These are phyloP conservation scores for Irpex sp. DNA, from an alignment of 1,284 basidiomycete genomes.

Conservation along the genomic window DNA sequence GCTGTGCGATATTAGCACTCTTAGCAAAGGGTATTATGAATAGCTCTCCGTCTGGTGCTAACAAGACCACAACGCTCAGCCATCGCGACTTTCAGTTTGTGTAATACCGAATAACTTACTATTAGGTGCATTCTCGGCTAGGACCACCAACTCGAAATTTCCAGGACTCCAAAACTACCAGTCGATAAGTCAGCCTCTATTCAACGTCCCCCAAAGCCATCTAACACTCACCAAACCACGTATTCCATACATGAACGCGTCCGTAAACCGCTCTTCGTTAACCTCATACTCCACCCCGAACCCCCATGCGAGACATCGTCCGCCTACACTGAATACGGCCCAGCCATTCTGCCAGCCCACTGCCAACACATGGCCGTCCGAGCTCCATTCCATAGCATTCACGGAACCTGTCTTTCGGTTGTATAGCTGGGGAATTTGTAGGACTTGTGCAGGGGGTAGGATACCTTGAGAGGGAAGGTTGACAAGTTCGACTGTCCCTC, in stretches of 20 bases:
- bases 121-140: conserved; percentile 48
- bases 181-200: background rate
- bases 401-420: conserved; percentile 69
- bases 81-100: background rate
- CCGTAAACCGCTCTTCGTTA: conserved; percentile 66
- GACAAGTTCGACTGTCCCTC: conserved; percentile 60
- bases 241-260: conserved; percentile 84
- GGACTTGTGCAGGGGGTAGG: conserved; percentile 47
- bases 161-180: conserved; percentile 87
- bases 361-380: conserved; percentile 96
- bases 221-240: conserved; percentile 49
- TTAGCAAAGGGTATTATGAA: conserved; percentile 93
- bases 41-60: conserved; percentile 66
- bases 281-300: conserved; percentile 69
- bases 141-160: conserved; percentile 81
- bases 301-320: conserved; percentile 76
- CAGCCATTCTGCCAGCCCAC: conserved; percentile 90
- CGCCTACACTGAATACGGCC: conserved; percentile 90
- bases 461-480: conserved; percentile 59
- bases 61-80: background rate
- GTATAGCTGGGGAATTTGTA: conserved; percentile 57
- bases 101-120: conserved; percentile 35
- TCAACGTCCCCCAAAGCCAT: too few species aligned
- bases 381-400: conserved; percentile 82
- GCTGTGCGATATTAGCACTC: conserved; percentile 89